Conservation (phyloP, 2,329 filamentous ascomycete species). For the Microcyclosporella mali region DNA sequence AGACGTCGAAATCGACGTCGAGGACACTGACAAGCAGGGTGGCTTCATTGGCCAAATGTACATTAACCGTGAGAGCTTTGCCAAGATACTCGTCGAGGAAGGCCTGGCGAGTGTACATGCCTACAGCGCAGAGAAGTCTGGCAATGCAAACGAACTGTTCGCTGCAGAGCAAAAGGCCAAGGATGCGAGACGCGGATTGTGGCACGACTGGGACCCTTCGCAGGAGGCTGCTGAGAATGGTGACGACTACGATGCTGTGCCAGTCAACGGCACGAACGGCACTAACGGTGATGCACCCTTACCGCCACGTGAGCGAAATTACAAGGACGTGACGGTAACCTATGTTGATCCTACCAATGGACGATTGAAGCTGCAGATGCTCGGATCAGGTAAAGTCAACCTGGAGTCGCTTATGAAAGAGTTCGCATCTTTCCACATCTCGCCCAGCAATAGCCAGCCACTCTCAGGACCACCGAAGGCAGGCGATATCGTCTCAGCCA, state of each 20-base stretch:
- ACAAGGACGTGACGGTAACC: slow-evolving; percentile 88
- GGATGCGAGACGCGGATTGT: slow-evolving; percentile 78
- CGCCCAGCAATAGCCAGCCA: slow-evolving; percentile 69
- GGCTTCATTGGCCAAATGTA: slow-evolving; percentile 95
- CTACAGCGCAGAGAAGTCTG: slow-evolving; percentile 93
- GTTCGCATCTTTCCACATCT: slow-evolving; percentile 86
- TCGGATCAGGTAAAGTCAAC: slow-evolving; percentile 77
- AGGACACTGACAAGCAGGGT: slow-evolving; percentile 91
- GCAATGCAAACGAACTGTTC: slow-evolving; percentile 79
- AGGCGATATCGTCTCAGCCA: slow-evolving; percentile 84
- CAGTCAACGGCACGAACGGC: slow-evolving; percentile 41
- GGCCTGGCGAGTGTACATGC: slow-evolving; percentile 86
- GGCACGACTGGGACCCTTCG: slow-evolving; percentile 90
- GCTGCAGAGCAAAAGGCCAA: slow-evolving; percentile 85
- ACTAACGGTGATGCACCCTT: slow-evolving; percentile 44
- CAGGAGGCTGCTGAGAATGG: slow-evolving; percentile 53
- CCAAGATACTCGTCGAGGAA: slow-evolving; percentile 87
- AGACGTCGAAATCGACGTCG: slow-evolving; percentile 91
- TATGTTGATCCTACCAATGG: slow-evolving; percentile 73
- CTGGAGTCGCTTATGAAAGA: slow-evolving; percentile 83
- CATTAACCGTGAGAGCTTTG: slow-evolving; percentile 91
- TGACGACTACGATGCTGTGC: slow-evolving; percentile 40
- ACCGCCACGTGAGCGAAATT: slow-evolving; percentile 68
- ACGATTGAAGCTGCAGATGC: slow-evolving; percentile 82
- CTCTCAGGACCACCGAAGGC: slow-evolving; percentile 75